These are phyloP conservation scores for Meyerozyma carpophila DNA, from an alignment of 1,139 yeast genomes.

Conservation along the genomic window DNA sequence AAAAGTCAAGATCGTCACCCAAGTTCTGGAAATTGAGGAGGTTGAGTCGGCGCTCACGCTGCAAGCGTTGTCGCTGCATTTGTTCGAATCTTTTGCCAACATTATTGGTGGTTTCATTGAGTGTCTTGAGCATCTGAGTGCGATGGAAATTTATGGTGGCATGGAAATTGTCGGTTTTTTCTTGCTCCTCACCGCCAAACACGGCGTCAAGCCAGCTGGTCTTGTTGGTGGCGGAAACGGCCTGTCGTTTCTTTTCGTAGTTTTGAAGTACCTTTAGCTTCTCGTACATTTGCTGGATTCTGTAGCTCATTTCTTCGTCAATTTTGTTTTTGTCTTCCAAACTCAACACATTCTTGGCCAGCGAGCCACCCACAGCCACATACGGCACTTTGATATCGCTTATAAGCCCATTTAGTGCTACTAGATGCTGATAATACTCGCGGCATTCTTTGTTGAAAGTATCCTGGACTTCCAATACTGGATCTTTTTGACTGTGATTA, in stretches of 20 bases:
- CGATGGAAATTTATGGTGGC: conserved; percentile 26
- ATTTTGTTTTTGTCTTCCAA: conserved; percentile 48
- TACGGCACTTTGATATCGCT: conserved; percentile 39
- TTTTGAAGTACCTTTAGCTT: conserved; percentile 44
- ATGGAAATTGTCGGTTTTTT: conserved; percentile 22
- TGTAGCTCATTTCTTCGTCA: conserved; percentile 49
- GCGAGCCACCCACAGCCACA: conserved; percentile 31
- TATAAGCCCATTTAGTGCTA: conserved; percentile 34
- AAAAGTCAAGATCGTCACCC: conserved; percentile 14
- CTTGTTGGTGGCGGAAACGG: conserved; percentile 12
- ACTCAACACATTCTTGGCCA: conserved; percentile 20
- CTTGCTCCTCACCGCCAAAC: conserved; percentile 26
- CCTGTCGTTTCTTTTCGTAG: conserved; percentile 45
- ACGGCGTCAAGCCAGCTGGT: conserved; percentile 18
- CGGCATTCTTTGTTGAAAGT: conserved; percentile 47
- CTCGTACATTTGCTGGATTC: conserved; percentile 46
- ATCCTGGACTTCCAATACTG: conserved; percentile 30
- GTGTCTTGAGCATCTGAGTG: conserved; percentile 34
- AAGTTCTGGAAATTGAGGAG: conserved; percentile 39
- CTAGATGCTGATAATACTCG: conserved; percentile 38
- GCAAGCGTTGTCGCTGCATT: conserved; percentile 39
- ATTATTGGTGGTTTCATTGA: conserved; percentile 29
- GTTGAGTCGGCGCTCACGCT: conserved; percentile 37
- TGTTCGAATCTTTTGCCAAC: conserved; percentile 31
- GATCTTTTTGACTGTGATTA: conserved; percentile 2